A percentile compares a stretch with the other conserved stretches of the same genome.
Evolutionary conservation across 129 eudicot species (phyloP).

Genomic region (Centrapalus pauciflorus): DNA sequence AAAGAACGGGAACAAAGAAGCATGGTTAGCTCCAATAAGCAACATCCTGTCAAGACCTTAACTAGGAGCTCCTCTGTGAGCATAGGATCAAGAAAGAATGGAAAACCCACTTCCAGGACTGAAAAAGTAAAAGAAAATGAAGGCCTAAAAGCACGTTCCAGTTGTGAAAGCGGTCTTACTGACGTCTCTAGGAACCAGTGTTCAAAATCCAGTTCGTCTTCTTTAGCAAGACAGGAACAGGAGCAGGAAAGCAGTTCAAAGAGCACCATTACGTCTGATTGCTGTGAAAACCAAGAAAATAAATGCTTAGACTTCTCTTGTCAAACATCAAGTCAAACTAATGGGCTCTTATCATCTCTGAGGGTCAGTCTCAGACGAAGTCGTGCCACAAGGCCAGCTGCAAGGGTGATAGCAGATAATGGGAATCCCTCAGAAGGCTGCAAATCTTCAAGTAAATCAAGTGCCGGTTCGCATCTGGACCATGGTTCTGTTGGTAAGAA

Average conservation of each 20-base stretch:
- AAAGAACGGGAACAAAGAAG: conserved; percentile 34
- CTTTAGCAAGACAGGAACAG: conserved; percentile 20
- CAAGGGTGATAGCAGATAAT: conserved; percentile 34
- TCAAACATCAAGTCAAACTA: conserved; percentile 25
- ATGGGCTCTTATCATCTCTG: conserved; percentile 33
- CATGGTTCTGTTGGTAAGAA: conserved; percentile 20
- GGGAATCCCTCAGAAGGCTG: conserved; percentile 41
- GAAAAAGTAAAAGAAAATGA: background rate
- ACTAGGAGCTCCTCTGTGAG: conserved; percentile 18
- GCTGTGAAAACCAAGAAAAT: conserved; percentile 13
- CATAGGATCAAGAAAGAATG: conserved; percentile 13
- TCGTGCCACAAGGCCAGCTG: conserved; percentile 56
- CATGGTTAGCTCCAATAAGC: conserved; percentile 15
- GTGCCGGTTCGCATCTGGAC: conserved; percentile 45
- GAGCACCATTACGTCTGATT: conserved; percentile 43
- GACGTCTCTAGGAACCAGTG: conserved; percentile 10
- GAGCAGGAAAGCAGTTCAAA: conserved; percentile 20
- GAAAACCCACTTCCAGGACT: background rate
- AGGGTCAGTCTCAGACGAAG: conserved; percentile 45
- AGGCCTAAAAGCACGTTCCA: conserved; percentile 18
- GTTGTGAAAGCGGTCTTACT: conserved; percentile 24
- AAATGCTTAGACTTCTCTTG: conserved; percentile 29
- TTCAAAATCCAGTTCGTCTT: conserved; percentile 13
- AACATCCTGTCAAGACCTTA: conserved; percentile 33
- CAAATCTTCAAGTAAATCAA: conserved; percentile 51